Evolutionary conservation across 495 filamentous ascomycete genomes (phyloP).

Genomic region (Annulohypoxylon maeteangense): DNA sequence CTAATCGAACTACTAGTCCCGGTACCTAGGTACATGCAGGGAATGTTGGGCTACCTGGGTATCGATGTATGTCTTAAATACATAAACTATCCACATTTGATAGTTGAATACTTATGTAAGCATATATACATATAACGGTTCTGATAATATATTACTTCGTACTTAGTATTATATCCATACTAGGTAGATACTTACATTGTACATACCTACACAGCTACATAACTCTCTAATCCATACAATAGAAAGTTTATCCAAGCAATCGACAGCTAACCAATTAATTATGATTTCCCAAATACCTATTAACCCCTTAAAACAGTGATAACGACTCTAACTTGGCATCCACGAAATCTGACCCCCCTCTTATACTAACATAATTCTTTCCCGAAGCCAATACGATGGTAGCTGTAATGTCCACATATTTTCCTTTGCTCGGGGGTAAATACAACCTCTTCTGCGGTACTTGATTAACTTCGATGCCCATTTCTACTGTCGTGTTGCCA

Average conservation of each 20-base stretch:
- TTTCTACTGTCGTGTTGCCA: slow-evolving; percentile 19
- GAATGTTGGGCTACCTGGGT: not conserved
- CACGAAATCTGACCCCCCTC: slow-evolving; percentile 41
- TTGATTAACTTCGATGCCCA: slow-evolving; percentile 48
- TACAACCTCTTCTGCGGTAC: slow-evolving; percentile 20
- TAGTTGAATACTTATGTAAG: not conserved
- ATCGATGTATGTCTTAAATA: no score
- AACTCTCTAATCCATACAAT: no score
- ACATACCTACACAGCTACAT: no score
- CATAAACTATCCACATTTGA: no score
- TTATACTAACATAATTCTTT: slow-evolving; percentile 49
- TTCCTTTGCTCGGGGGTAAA: slow-evolving; percentile 33
- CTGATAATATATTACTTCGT: no score
- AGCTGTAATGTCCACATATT: slow-evolving; percentile 33
- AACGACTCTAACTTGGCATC: slow-evolving; percentile 40
- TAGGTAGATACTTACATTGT: no score
- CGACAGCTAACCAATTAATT: not conserved
- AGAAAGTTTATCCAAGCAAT: no score
- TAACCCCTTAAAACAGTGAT: not conserved
- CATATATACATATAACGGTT: no score
- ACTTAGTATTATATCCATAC: no score
- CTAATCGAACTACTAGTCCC: not conserved
- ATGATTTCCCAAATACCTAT: not conserved
- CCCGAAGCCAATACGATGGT: slow-evolving; percentile 38
- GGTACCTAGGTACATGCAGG: not conserved